Evolutionary conservation across 768 basidiomycete species (phyloP), one percentile per base, ranked within the genome.

Genomic region (Lentinula raphanica): DNA sequence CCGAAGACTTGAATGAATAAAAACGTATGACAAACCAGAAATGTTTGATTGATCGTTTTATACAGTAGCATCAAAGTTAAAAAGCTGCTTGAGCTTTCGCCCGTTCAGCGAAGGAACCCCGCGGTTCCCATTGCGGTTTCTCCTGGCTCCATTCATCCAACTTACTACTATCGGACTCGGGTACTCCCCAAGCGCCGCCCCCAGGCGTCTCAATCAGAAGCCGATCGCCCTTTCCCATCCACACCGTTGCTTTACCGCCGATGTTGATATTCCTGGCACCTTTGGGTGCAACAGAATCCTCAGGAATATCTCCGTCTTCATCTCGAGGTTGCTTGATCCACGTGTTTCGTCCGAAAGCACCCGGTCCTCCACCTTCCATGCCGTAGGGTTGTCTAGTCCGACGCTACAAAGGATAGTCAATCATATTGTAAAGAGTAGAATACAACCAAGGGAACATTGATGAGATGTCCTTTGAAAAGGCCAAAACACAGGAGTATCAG

Each of bases 381-480:
- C 94, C 94, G 68, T 94, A 95, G 21, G 94, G 94, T 61, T 87
- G 86, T 15, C 90, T 80, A 0, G 92, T 90, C 8, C 94, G 83
- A 58, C 94, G 78, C 91, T 95, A 12, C 23, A 25, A 48, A 6
- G 27, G 8, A 35, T 35, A 8, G 13, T 8, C 32, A 35, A 42
- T 17, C 13, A 42, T 5, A 23, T 23, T 1, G 6, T n/a, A 25
- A 46, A 46, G 27, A 17, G 19, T 4, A 45, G 5, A 45, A 45
- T 19, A 5, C n/a, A 23, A 23, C 7, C 44, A 23, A 15, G 21
- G 25, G 44, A 23, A 45, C 12, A 15, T 5, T 13, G 17, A 13
- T 5, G 32, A 13, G 32, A 13, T 35, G 32, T 35, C 5, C 5
- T 35, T 13, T n/a, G 5, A 39, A 28, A 28, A 29, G 48, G 23